Evolutionary conservation across 805 yeast species (phyloP).

Genomic region (Helenozyma baotianmanensis): DNA sequence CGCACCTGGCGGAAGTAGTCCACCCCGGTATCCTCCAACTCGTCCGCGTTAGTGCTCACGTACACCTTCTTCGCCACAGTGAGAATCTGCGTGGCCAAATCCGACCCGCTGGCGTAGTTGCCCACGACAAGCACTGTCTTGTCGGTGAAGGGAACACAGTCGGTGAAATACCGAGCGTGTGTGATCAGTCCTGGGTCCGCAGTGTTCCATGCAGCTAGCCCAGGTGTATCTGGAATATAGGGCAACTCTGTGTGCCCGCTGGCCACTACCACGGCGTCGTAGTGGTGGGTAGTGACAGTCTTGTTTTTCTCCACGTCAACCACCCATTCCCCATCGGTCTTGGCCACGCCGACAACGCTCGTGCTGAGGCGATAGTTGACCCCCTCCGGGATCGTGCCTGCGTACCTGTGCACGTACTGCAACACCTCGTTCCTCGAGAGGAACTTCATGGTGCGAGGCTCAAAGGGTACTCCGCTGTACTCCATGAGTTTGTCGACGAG

Average conservation of each 20-base stretch:
- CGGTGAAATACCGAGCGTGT: slow-evolving; percentile 33
- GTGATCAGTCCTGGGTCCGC: slow-evolving; percentile 21
- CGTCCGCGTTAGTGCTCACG: slow-evolving; percentile 12
- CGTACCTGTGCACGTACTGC: slow-evolving; percentile 55
- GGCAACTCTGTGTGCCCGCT: slow-evolving; percentile 38
- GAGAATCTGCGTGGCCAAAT: slow-evolving; percentile 60
- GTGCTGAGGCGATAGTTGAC: slow-evolving; percentile 40
- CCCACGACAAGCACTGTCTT: slow-evolving; percentile 64
- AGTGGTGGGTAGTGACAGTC: slow-evolving; percentile 11
- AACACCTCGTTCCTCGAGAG: slow-evolving; percentile 60
- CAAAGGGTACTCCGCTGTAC: slow-evolving; percentile 50
- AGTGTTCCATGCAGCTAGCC: slow-evolving; percentile 27
- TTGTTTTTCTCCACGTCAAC: slow-evolving; percentile 5
- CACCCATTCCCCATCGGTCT: slow-evolving; percentile 7
- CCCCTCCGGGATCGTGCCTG: slow-evolving; percentile 30
- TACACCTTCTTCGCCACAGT: slow-evolving; percentile 18
- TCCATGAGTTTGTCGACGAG: slow-evolving; percentile 50
- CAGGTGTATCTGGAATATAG: slow-evolving; percentile 28
- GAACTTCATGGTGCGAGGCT: slow-evolving; percentile 43
- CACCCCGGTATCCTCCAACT: slow-evolving; percentile 4
- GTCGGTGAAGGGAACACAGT: slow-evolving; percentile 17
- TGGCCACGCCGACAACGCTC: slow-evolving; percentile 41
- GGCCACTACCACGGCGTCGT: slow-evolving; percentile 38
- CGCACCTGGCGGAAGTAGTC: slow-evolving; percentile 7
- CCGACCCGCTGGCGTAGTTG: slow-evolving; percentile 73